Base-by-base conservation (phyloP, 2,329 filamentous ascomycete genomes). In the Pyrenophora teres region DNA sequence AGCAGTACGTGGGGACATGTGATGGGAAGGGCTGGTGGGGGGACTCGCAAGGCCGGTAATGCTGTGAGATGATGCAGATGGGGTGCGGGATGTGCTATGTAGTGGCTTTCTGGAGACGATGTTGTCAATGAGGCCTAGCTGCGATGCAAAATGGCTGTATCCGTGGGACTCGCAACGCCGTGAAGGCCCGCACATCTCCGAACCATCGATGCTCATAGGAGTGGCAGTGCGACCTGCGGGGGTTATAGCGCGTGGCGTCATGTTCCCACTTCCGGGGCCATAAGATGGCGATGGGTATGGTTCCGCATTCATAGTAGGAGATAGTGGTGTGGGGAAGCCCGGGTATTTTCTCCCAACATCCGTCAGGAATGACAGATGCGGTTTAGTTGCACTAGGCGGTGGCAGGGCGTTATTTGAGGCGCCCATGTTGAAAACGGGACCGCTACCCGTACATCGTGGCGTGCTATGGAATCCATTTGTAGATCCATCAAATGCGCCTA, bases 271-370 rank as follows among this genome's bases (percentile, higher is more conserved):
- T 42, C 50, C 59, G 16, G 18, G 25, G 7, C 65, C 62, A 6
- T 63, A 66, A 6, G 41, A 47, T 9, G 71, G 70, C 15, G 64
- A 69, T 6, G 68, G 68, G 33, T 57, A 72, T n/a, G 59, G 21
- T 6, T 56, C 68, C 9, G 71, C 68, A n/a, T 52, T 55, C 9
- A 41, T 18, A 1, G 70, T 69, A 9, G 71, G 71, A 3, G 70
- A 71, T 1, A 68, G 43, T 4, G 69, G 65, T 6, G 47, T 68
- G 6, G 67, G 69, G 27, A 72, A 73, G 35, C 70, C 71, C 9
- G 68, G 71, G 39, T 65, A 67, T 30, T 48, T 67, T n/a, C 66
- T 56, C 3, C 63, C 56, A 1, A 69, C 52, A n/a, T 68, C 68
- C 4, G 67, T 71, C 27, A 66, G 44, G 8, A 67, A 50, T 6